Evolutionary conservation across 2,329 filamentous ascomycete genomes (phyloP).

Genomic region (Paramyrothecium sp.): DNA sequence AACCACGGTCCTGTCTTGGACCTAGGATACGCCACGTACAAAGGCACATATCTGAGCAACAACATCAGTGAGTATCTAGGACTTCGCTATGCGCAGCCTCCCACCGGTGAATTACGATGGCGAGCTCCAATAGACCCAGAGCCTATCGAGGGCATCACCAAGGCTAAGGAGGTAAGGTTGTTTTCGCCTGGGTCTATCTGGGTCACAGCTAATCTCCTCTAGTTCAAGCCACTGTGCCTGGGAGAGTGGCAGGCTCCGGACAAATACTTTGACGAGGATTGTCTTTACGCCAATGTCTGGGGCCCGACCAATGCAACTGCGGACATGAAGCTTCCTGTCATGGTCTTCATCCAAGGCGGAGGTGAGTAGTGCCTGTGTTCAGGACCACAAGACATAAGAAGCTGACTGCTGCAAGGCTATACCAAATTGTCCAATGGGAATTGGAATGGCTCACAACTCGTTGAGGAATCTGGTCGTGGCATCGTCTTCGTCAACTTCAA

Average conservation of each 20-base stretch:
- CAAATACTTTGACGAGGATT: conserved; percentile 37
- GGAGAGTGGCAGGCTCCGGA: conserved; percentile 24
- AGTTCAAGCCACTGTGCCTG: conserved; percentile 47
- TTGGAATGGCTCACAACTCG: conserved; percentile 47
- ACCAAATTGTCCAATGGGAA: conserved; percentile 46
- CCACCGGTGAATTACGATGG: conserved; percentile 48
- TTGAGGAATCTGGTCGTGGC: conserved; percentile 40
- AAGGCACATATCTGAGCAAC: conserved; percentile 32
- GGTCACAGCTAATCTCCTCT: background rate
- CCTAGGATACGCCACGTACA: conserved; percentile 44
- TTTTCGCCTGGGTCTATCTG: too few relatives aligned
- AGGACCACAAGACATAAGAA: background rate
- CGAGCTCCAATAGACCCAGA: conserved; percentile 45
- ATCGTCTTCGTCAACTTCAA: conserved; percentile 61
- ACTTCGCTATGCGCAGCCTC: conserved; percentile 51
- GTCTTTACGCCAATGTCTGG: conserved; percentile 48
- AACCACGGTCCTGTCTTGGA: conserved; percentile 24
- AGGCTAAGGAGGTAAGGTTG: conserved; percentile 30
- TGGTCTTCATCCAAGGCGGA: conserved; percentile 43
- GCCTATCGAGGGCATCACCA: conserved; percentile 26
- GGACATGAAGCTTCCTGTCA: conserved; percentile 31
- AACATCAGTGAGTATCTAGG: conserved; percentile 46
- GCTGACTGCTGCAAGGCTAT: conserved; percentile 33
- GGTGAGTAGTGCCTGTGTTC: conserved; percentile 17
- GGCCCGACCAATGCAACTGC: conserved; percentile 31